phyloP scores from a whole-genome alignment of 2,329 filamentous ascomycete species.

The Aureobasidium subglaciale region DNA sequence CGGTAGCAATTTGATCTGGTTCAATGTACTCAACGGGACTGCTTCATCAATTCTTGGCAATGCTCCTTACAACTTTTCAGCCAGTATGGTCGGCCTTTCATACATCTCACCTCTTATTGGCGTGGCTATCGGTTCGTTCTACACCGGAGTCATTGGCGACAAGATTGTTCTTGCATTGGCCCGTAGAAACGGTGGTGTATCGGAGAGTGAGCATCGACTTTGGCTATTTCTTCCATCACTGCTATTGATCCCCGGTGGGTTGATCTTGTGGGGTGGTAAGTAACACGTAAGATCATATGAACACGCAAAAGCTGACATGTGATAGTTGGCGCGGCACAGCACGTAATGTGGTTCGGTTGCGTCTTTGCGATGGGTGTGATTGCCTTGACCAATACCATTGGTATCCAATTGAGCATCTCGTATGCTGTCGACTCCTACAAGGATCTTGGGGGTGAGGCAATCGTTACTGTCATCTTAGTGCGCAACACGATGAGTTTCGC shows the following conservation, averaged over 20 bases:
- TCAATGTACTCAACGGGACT: constrained; percentile 39
- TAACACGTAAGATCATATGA: too few species aligned
- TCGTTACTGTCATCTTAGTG: constrained; percentile 44
- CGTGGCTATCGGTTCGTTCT: constrained; percentile 30
- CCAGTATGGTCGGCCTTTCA: constrained; percentile 32
- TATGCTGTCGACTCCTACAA: constrained; percentile 46
- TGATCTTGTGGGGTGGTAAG: constrained; percentile 49
- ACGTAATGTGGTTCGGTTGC: constrained; percentile 25
- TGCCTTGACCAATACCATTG: constrained; percentile 37
- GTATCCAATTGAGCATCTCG: constrained; percentile 36
- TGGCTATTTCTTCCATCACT: constrained; percentile 35
- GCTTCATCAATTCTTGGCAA: constrained; percentile 33
- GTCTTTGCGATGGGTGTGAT: constrained; percentile 44
- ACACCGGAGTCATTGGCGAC: constrained; percentile 32
- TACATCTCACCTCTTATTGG: constrained; percentile 32
- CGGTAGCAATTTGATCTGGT: constrained; percentile 35
- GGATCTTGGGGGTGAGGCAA: constrained; percentile 42
- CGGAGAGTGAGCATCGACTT: constrained; percentile 35
- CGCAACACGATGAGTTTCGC: constrained; percentile 46
- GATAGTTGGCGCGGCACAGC: constrained; percentile 42
- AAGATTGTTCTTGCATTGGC: constrained; percentile 29
- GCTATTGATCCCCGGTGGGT: constrained; percentile 37
- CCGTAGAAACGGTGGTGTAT: constrained; percentile 32
- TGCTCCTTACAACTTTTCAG: constrained; percentile 32
- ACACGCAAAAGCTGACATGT: too few species aligned